Evolutionary conservation across 225 moss, liverwort and hornwort species (phyloP).

Genomic region (Physcomitrium patens): DNA sequence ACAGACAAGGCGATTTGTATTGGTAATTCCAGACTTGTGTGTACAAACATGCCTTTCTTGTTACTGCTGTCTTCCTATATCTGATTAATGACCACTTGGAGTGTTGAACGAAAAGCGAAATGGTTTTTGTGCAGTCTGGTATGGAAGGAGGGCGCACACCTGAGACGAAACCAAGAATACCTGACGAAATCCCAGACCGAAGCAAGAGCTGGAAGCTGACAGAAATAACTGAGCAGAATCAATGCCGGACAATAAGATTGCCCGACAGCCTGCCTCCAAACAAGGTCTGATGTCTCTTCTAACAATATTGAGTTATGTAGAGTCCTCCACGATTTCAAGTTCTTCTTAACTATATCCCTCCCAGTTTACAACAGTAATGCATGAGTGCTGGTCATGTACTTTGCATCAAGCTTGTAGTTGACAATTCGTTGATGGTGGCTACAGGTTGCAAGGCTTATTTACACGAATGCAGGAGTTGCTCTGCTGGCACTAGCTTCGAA

Average conservation of each 20-base stretch:
- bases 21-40: no score
- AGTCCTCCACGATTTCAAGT: neutral
- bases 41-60: no score
- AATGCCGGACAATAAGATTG: constrained; percentile 89
- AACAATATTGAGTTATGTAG: neutral
- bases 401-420: constrained; percentile 13
- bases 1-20: no score
- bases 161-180: constrained; percentile 84
- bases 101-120: neutral
- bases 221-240: constrained; percentile 81
- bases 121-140: constrained; percentile 69
- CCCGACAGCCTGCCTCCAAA: constrained; percentile 93
- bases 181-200: constrained; percentile 86
- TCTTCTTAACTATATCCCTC: neutral
- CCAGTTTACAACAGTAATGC: neutral
- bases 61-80: no score
- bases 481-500: constrained; percentile 90
- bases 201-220: constrained; percentile 93
- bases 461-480: constrained; percentile 89
- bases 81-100: no score
- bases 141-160: constrained; percentile 82
- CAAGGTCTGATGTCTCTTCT: constrained; percentile 60
- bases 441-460: constrained; percentile 95
- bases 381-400: neutral
- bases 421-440: constrained; percentile 14